Conservation (phyloP, 345 rosid genomes). For the Gossypium longicalyx region DNA sequence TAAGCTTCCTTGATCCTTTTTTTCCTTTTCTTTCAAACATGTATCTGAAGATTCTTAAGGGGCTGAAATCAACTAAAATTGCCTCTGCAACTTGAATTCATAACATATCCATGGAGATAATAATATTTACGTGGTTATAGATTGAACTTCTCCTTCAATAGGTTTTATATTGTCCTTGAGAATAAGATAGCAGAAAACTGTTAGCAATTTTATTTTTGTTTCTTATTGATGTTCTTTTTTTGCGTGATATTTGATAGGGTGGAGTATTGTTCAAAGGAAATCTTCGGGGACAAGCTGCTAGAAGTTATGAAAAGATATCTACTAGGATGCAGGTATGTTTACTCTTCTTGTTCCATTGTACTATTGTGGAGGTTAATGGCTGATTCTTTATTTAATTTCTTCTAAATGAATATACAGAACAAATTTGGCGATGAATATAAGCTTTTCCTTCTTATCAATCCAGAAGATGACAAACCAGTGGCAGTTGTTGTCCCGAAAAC, state of each 20-base stretch:
- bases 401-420: conserved; percentile 44
- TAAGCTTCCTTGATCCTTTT: conserved; percentile 1
- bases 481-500: conserved; percentile 87
- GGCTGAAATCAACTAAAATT: conserved; percentile 6
- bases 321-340: conserved; percentile 62
- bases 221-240: conserved; percentile 1
- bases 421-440: conserved; percentile 77
- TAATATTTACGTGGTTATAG: neutral
- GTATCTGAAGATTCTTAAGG: conserved; percentile 9
- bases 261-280: conserved; percentile 94
- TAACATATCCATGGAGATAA: neutral
- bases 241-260: conserved; percentile 42
- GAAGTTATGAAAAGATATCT: conserved; percentile 74
- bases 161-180: neutral
- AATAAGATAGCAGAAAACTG: neutral
- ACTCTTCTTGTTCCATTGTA: conserved; percentile 5
- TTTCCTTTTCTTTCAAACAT: conserved; percentile 5
- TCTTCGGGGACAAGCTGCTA: conserved; percentile 76
- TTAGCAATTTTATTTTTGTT: neutral
- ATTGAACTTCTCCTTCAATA: neutral
- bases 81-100: neutral
- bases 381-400: conserved; percentile 9
- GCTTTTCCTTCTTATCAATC: conserved; percentile 81
- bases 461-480: conserved; percentile 93
- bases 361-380: conserved; percentile 4